Evolutionary conservation across 805 yeast species (phyloP).

Genomic region (Teunomyces tritomae): DNA sequence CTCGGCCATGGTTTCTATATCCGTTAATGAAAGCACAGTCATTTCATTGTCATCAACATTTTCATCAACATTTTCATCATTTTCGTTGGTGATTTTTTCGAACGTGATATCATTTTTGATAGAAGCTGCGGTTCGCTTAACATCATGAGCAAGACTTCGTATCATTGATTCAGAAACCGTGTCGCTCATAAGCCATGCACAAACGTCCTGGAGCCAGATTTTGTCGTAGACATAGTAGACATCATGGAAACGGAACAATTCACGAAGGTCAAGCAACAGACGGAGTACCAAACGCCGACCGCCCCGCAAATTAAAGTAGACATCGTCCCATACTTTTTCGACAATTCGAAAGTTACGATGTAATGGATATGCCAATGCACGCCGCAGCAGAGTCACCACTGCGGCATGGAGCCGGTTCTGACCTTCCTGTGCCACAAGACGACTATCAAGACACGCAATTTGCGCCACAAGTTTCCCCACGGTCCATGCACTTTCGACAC

Average conservation of each 20-base stretch:
- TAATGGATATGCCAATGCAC: slow-evolving; percentile 78
- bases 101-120: slow-evolving; percentile 53
- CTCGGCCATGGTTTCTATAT: slow-evolving; percentile 60
- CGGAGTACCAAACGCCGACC: slow-evolving; percentile 70
- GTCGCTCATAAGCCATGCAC: slow-evolving; percentile 67
- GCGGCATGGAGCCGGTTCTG: slow-evolving; percentile 47
- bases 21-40: slow-evolving; percentile 47
- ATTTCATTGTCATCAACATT: slow-evolving; percentile 28
- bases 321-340: slow-evolving; percentile 71
- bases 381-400: slow-evolving; percentile 60
- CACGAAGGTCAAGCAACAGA: slow-evolving; percentile 58
- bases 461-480: slow-evolving; percentile 86
- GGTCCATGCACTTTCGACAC: slow-evolving; percentile 91
- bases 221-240: slow-evolving; percentile 81
- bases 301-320: slow-evolving; percentile 56
- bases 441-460: slow-evolving; percentile 66
- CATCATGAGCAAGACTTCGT: slow-evolving; percentile 64
- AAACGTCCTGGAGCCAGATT: slow-evolving; percentile 71
- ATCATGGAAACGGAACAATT: slow-evolving; percentile 78
- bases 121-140: slow-evolving; percentile 41
- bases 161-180: slow-evolving; percentile 58
- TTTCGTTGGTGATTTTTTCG: slow-evolving; percentile 40
- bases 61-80: slow-evolving; percentile 26
- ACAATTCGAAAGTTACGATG: slow-evolving; percentile 67
- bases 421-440: slow-evolving; percentile 31